phyloP scores from a whole-genome alignment of 495 filamentous ascomycete genomes.

The Sordaria brevicollis region DNA sequence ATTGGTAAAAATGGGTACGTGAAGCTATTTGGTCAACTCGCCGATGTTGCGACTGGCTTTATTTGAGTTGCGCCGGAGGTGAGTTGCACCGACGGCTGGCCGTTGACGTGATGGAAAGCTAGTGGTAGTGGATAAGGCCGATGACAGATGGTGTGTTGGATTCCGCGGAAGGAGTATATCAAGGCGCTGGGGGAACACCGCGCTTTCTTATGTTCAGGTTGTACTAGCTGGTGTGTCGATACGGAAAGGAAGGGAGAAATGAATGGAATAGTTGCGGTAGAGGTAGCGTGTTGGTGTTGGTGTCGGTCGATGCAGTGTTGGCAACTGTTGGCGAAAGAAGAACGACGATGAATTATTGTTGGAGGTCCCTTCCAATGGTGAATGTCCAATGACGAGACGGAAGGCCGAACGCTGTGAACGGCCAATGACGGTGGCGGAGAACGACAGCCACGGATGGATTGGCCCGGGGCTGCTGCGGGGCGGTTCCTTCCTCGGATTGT shows the following conservation, averaged over 20 bases:
- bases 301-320: not conserved
- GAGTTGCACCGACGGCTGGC: not conserved
- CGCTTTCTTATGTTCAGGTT: not conserved
- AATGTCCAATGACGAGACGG: not conserved
- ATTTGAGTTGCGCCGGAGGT: not conserved
- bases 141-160: not conserved
- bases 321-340: not conserved
- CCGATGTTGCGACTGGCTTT: not conserved
- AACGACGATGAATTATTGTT: not conserved
- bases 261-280: not conserved
- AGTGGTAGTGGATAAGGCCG: not conserved
- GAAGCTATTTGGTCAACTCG: not conserved
- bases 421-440: not conserved
- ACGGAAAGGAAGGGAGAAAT: not conserved
- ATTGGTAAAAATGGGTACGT: not conserved
- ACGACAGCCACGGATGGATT: not conserved
- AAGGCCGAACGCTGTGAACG: not conserved
- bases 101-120: not conserved
- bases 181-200: not conserved
- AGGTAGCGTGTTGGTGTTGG: not conserved
- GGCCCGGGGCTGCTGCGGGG: not conserved
- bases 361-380: not conserved
- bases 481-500: not conserved
- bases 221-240: not conserved
- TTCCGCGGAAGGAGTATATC: not conserved